Percentiles rank a stretch among this genome's conserved stretches.
Evolutionary conservation across 2,329 filamentous ascomycete genomes (phyloP).

Genomic region (Penicillium sp.): DNA sequence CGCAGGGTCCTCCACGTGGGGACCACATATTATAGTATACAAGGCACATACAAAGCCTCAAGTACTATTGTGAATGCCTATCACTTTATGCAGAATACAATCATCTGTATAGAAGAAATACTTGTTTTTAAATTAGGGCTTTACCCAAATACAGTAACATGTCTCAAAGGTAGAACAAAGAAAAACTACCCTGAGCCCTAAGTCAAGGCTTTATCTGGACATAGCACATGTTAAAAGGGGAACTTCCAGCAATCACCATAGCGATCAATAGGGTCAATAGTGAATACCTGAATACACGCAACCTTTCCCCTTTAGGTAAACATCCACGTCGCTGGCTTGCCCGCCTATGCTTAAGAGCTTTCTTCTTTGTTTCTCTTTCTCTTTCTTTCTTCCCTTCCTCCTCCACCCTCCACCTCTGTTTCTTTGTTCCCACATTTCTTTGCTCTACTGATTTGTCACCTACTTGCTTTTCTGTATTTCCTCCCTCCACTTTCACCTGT

Average conservation of each 20-base stretch:
- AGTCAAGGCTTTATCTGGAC: background rate
- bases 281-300: background rate
- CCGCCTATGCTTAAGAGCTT: background rate
- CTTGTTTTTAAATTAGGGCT: background rate
- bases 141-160: background rate
- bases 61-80: background rate
- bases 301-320: background rate
- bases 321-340: background rate
- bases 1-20: background rate
- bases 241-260: background rate
- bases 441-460: background rate
- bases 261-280: background rate
- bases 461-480: background rate
- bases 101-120: background rate
- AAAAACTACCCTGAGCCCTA: background rate
- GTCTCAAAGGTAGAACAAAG: background rate
- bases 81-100: background rate
- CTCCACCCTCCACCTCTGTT: background rate
- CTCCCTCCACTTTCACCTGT: too few species aligned
- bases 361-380: conserved; percentile 9
- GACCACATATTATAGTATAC: background rate
- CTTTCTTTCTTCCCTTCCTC: conserved; percentile 1
- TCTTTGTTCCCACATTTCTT: background rate
- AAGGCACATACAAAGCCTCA: background rate
- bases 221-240: background rate